Evolutionary conservation across 1,284 basidiomycete genomes (phyloP).

Genomic region (Albatrellus sp.): DNA sequence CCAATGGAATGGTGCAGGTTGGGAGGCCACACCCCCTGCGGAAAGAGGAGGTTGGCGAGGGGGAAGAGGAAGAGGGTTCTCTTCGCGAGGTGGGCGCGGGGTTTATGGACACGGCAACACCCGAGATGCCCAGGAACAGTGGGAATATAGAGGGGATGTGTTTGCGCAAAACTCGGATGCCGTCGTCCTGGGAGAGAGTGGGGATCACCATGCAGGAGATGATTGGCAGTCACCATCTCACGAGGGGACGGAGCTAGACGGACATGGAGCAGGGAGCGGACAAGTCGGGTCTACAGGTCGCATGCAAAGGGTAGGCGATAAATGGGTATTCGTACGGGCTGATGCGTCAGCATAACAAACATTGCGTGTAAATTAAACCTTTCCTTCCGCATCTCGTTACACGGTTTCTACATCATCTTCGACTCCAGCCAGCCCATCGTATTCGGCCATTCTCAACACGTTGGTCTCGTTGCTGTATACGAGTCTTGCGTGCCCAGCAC

Average conservation of each 20-base stretch:
- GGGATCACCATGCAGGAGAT: constrained; percentile 8
- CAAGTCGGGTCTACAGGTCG: constrained; percentile 28
- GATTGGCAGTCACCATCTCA: not conserved
- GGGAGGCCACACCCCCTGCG: constrained; percentile 3
- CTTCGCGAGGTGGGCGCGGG: constrained; percentile 16
- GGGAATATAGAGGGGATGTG: constrained; percentile 21
- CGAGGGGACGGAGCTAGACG: constrained; percentile 4
- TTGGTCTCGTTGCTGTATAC: constrained; percentile 21
- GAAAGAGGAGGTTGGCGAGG: constrained; percentile 14
- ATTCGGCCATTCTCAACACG: constrained; percentile 21
- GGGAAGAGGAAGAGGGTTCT: constrained; percentile 21
- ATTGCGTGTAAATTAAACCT: not conserved
- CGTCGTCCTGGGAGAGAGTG: constrained; percentile 37
- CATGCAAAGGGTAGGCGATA: constrained; percentile 62
- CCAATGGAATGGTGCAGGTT: constrained; percentile 7
- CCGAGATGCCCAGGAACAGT: constrained; percentile 17
- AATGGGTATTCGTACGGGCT: constrained; percentile 53
- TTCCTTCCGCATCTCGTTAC: constrained; percentile 18
- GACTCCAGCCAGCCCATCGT: constrained; percentile 32
- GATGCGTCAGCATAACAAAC: constrained; percentile 10
- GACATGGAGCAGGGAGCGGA: constrained; percentile 4
- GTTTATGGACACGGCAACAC: constrained; percentile 21
- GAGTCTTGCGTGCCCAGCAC: constrained; percentile 25
- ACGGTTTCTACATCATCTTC: constrained; percentile 31
- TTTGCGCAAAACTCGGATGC: constrained; percentile 21